A percentile compares a stretch with the other conserved stretches of the same genome.
These are phyloP conservation scores for Allium cepa DNA, from an alignment of 106 monocot species.

Conservation along the genomic window DNA sequence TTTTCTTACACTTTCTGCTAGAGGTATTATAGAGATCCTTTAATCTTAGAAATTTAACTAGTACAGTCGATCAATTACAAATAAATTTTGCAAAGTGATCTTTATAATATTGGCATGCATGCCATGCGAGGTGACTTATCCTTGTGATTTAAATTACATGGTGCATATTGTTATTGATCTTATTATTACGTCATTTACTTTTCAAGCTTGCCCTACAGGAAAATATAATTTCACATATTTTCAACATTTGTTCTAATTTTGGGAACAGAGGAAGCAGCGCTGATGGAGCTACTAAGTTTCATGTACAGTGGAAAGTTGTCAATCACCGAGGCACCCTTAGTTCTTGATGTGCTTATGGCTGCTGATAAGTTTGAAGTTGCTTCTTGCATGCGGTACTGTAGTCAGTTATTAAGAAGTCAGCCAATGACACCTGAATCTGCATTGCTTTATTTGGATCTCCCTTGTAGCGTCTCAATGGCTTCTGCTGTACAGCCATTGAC, in stretches of 20 bases:
- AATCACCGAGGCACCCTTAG: conserved; percentile 24
- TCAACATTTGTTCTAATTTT: not conserved
- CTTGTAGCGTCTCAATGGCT: conserved; percentile 55
- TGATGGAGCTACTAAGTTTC: conserved; percentile 68
- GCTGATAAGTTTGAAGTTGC: conserved; percentile 82
- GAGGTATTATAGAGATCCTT: no score
- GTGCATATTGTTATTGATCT: no score
- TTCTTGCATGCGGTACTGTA: conserved; percentile 74
- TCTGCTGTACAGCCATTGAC: conserved; percentile 67
- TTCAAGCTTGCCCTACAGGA: not conserved
- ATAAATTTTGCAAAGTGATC: no score
- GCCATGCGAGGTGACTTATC: no score
- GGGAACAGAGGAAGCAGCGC: conserved; percentile 59
- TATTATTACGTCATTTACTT: not conserved
- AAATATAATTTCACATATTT: not conserved
- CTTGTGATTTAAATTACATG: no score
- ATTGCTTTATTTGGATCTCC: conserved; percentile 67
- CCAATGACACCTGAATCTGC: conserved; percentile 75
- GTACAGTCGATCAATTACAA: no score
- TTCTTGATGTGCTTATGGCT: conserved; percentile 73
- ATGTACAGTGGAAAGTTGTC: conserved; percentile 74
- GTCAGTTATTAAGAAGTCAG: conserved; percentile 46
- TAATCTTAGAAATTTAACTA: no score
- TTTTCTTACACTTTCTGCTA: no score
- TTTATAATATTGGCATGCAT: no score